phyloP scores from a whole-genome alignment of 352 stramenopile species.

The Pythium phragmiticola region DNA sequence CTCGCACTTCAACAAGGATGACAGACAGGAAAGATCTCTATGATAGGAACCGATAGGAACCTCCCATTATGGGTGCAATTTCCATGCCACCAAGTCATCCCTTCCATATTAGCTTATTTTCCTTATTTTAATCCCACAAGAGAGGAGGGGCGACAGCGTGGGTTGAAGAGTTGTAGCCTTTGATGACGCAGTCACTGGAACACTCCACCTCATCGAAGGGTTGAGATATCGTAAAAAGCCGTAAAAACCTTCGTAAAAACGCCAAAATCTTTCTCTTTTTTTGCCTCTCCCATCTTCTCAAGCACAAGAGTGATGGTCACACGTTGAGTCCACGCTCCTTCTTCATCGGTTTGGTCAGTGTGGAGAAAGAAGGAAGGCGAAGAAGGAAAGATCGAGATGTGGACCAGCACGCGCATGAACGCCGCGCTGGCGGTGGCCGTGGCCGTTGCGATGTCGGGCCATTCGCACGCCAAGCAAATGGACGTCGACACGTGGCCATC shows the following conservation, averaged over 20 bases:
- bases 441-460: slow-evolving; percentile 23
- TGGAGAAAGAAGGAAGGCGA: slow-evolving; percentile 3
- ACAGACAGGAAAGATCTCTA: slow-evolving; percentile 8
- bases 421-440: slow-evolving; percentile 24
- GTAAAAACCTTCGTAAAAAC: slow-evolving; percentile 24
- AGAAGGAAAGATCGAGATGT: slow-evolving; percentile 13
- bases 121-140: not conserved
- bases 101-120: slow-evolving; percentile 1
- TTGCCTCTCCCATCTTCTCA: slow-evolving; percentile 17
- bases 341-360: slow-evolving; percentile 12
- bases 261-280: slow-evolving; percentile 27
- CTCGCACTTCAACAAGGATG: slow-evolving; percentile 49
- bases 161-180: not conserved
- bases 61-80: slow-evolving; percentile 1
- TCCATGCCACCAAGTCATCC: slow-evolving; percentile 11
- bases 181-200: too few relatives aligned
- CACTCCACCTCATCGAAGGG: slow-evolving; percentile 11
- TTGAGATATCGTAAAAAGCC: slow-evolving; percentile 4
- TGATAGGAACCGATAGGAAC: slow-evolving; percentile 17
- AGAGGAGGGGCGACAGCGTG: slow-evolving; percentile 8
- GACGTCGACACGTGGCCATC: slow-evolving; percentile 85
- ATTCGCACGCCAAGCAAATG: slow-evolving; percentile 41
- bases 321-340: slow-evolving; percentile 17
- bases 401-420: slow-evolving; percentile 18
- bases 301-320: slow-evolving; percentile 19